Conservation (phyloP, 768 basidiomycete species). For the Candolleomyces aberdarensis region DNA sequence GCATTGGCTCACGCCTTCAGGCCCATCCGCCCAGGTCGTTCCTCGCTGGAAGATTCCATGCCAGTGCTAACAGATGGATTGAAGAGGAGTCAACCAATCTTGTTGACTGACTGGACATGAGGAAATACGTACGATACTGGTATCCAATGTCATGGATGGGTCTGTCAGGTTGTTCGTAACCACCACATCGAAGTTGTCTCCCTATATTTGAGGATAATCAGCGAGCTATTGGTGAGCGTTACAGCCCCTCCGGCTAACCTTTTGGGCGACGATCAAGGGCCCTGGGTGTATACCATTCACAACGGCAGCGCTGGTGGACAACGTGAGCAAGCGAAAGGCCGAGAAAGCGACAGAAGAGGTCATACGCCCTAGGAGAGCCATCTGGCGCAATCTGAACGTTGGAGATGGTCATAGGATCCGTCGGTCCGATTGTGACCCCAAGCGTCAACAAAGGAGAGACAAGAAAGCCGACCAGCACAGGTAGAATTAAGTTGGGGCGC, state of each 20-base stretch:
- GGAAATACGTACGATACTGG: constrained; percentile 44
- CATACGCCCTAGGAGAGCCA: too few relatives aligned
- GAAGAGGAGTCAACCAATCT: neutral
- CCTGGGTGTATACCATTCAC: constrained; percentile 18
- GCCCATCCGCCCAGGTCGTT: constrained; percentile 39
- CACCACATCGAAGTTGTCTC: constrained; percentile 35
- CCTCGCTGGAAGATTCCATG: constrained; percentile 38
- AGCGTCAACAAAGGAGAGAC: too few relatives aligned
- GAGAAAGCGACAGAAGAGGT: too few relatives aligned
- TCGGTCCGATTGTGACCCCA: too few relatives aligned
- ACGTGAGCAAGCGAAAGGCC: neutral
- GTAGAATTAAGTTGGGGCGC: too few relatives aligned
- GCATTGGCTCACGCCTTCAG: constrained; percentile 37
- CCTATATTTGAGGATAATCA: neutral
- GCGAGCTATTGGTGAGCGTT: too few relatives aligned
- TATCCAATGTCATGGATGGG: constrained; percentile 44
- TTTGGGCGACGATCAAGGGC: constrained; percentile 26
- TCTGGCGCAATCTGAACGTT: too few relatives aligned
- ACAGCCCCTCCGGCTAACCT: constrained; percentile 14
- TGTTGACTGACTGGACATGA: neutral
- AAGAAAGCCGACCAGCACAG: too few relatives aligned
- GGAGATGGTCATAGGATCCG: too few relatives aligned
- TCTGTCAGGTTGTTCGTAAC: constrained; percentile 47
- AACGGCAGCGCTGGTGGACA: neutral
- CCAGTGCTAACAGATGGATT: constrained; percentile 35